Evolutionary conservation across 495 filamentous ascomycete species (phyloP), one percentile per base, ranked within the genome.

Genomic region (Daldinia bambusicola): DNA sequence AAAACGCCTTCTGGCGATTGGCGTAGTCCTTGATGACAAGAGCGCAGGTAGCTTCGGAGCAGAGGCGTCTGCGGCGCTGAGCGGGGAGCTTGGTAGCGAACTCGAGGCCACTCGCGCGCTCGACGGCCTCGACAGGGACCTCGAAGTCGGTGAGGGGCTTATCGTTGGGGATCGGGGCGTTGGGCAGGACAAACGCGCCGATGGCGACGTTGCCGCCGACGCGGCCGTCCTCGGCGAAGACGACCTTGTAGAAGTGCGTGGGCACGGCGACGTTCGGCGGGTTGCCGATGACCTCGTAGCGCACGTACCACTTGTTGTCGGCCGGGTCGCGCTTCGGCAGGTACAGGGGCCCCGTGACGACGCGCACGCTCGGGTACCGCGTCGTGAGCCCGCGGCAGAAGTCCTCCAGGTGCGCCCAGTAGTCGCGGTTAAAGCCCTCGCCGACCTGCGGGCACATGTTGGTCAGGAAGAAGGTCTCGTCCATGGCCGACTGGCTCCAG

Each of bases 401-500:
- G 72, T 97, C 93, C 80, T 99, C 95, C 74, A 99, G 94, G 76
- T 98, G 96, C 57, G 96, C 90, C 95, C 95, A 99, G 88, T 99
- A 97, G 80, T 99, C 95, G 18, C 95, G 86, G 80, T 99, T 99
- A 84, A 99, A 99, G 32, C 95, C 95, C 76, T 95, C 92, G 56
- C 95, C 95, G 2, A 99, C 95, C 80, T 99, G 95, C 16, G 95
- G 95, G 72, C 93, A 97, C 94, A 99, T 99, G 81, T 99, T 99
- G 76, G 84, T 91, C 43, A 99, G 87, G 70, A 85, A 87, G 76
- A 99, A 99, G 1, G 95, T 99, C 52, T 90, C 92, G 81, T 99
- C 89, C 91, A 99, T 95, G 16, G 96, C 95, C 14, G 86, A 78
- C 77, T 99, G 95, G 41, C 89, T 91, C 93, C 96, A 99, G 80